A percentile compares a stretch with the other conserved stretches of the same genome.
Evolutionary conservation across 2,329 filamentous ascomycete genomes (phyloP).

Genomic region (Drechslera avenae): DNA sequence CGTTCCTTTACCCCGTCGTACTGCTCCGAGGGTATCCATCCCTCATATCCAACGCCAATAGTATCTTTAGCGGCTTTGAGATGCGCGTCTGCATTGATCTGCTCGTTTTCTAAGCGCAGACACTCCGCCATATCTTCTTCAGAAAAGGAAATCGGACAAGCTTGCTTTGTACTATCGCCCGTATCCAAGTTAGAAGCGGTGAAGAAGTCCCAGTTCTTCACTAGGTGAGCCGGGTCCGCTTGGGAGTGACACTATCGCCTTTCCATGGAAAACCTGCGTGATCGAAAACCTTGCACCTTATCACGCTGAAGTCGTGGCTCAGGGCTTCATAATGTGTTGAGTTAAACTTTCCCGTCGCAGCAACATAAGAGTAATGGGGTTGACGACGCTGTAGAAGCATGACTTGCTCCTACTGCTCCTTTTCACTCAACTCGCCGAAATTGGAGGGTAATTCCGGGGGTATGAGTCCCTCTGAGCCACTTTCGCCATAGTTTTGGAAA

Average conservation of each 20-base stretch:
- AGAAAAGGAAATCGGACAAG: constrained; percentile 29
- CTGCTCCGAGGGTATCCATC: constrained; percentile 34
- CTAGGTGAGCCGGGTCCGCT: constrained; percentile 29
- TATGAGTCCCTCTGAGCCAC: constrained; percentile 26
- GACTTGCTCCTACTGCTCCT: constrained; percentile 31
- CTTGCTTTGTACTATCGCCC: constrained; percentile 5
- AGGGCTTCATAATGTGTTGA: constrained; percentile 34
- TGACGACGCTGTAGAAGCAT: constrained; percentile 36
- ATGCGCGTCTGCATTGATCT: constrained; percentile 32
- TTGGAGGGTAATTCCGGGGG: constrained; percentile 30
- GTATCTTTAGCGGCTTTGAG: constrained; percentile 29
- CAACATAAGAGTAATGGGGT: constrained; percentile 40
- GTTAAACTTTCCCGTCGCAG: constrained; percentile 32
- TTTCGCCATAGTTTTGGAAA: constrained; percentile 51
- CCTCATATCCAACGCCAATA: constrained; percentile 33
- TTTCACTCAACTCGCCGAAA: constrained; percentile 27
- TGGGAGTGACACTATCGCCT: constrained; percentile 38
- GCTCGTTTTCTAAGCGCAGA: constrained; percentile 24
- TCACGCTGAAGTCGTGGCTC: constrained; percentile 21
- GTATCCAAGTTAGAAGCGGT: constrained; percentile 3
- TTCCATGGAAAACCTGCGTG: constrained; percentile 36
- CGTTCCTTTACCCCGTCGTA: constrained; percentile 27
- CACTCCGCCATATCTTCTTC: constrained; percentile 28
- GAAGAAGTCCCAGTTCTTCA: constrained; percentile 24
- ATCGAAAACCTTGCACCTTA: constrained; percentile 33